phyloP scores from a whole-genome alignment of 2,329 filamentous ascomycete species.

The Botrytis squamosa region DNA sequence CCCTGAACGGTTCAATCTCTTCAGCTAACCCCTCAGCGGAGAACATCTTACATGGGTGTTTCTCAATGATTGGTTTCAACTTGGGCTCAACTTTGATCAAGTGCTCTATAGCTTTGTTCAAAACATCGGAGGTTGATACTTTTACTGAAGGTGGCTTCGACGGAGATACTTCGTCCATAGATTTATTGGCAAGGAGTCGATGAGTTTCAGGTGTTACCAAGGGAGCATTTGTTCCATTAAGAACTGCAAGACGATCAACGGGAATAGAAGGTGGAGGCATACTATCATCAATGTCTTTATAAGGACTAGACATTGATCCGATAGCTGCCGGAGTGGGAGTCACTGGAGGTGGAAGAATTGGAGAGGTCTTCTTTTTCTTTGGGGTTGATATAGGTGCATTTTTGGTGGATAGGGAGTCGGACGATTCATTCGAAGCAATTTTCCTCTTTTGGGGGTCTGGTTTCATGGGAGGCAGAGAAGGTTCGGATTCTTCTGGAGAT shows the following conservation, averaged over 20 bases:
- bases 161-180: constrained; percentile 55
- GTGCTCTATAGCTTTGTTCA: constrained; percentile 73
- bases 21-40: constrained; percentile 79
- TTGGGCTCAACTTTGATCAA: constrained; percentile 71
- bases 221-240: constrained; percentile 65
- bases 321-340: constrained; percentile 52
- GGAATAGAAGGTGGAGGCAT: constrained; percentile 28
- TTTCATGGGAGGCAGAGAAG: neutral
- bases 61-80: constrained; percentile 69
- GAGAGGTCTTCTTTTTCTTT: constrained; percentile 1
- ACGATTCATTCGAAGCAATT: constrained; percentile 24
- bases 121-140: constrained; percentile 65
- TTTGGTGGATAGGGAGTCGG: constrained; percentile 21
- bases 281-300: constrained; percentile 43
- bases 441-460: constrained; percentile 1
- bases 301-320: constrained; percentile 46
- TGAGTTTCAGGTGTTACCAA: constrained; percentile 71
- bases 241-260: constrained; percentile 57
- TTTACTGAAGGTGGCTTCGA: constrained; percentile 44
- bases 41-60: constrained; percentile 76
- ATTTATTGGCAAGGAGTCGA: constrained; percentile 55
- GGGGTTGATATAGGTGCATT: constrained; percentile 33
- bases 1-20: constrained; percentile 82
- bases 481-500: neutral
- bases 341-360: constrained; percentile 37